A percentile compares a stretch with the other conserved stretches of the same genome.
phyloP scores from a whole-genome alignment of 257 asterid species.

The Petrea volubilis region DNA sequence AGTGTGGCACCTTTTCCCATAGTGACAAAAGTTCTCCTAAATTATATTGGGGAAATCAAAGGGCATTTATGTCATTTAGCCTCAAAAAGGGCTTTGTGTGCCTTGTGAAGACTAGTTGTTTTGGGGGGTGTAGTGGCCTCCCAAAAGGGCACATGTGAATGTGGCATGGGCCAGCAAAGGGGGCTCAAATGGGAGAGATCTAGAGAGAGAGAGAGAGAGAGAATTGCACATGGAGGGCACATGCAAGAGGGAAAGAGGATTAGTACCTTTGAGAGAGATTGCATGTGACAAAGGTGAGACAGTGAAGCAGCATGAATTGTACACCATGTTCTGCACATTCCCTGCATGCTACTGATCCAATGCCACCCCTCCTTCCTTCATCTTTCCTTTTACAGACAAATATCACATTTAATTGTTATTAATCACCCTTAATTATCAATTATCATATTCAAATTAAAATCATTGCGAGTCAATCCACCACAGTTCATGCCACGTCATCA shows the following conservation, averaged over 20 bases:
- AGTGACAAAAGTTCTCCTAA: slow-evolving; percentile 13
- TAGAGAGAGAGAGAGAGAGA: neutral
- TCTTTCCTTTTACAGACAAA: neutral
- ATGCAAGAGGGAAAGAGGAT: slow-evolving; percentile 39
- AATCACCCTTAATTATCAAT: neutral
- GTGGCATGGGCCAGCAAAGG: slow-evolving; percentile 62
- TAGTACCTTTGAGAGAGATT: slow-evolving; percentile 26
- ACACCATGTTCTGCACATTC: slow-evolving; percentile 97
- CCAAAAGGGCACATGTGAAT: slow-evolving; percentile 69
- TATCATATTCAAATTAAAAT: neutral
- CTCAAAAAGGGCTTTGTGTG: slow-evolving; percentile 17
- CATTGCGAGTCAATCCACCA: neutral
- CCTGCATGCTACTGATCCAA: slow-evolving; percentile 59
- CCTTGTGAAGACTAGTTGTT: slow-evolving; percentile 2
- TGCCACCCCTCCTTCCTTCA: slow-evolving; percentile 20
- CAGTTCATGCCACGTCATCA: neutral
- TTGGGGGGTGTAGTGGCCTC: slow-evolving; percentile 40
- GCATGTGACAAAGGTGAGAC: slow-evolving; percentile 76
- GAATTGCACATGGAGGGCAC: slow-evolving; percentile 74
- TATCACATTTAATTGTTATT: neutral
- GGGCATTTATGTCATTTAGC: slow-evolving; percentile 7
- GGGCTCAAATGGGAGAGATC: neutral
- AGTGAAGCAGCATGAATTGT: slow-evolving; percentile 86
- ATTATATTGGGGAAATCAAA: slow-evolving; percentile 2
- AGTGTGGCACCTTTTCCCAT: slow-evolving; percentile 27